Percentiles rank a stretch among this genome's conserved stretches.
phyloP scores from a whole-genome alignment of 768 basidiomycete genomes.

The Galerina sulciceps region DNA sequence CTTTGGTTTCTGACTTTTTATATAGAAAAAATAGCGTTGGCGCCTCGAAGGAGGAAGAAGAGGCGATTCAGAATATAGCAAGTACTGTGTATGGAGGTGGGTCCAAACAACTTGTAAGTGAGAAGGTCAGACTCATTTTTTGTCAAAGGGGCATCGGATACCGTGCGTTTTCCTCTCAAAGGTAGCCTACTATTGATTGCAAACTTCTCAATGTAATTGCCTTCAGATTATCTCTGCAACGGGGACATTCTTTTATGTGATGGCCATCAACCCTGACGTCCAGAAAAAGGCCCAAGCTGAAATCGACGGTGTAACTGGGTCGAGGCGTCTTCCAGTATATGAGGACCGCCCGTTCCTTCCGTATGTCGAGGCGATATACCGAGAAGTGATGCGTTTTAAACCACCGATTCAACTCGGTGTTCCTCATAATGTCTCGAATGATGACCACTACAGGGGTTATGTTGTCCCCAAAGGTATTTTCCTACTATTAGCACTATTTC shows the following conservation, averaged over 20 bases:
- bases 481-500: not conserved
- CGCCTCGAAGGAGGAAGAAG: conserved; percentile 8
- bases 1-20: conserved; percentile 6
- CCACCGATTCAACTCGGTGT: conserved; percentile 27
- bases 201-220: not conserved
- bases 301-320: conserved; percentile 34
- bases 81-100: conserved; percentile 16
- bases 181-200: conserved; percentile 2
- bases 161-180: not conserved
- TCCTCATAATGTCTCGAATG: conserved; percentile 25
- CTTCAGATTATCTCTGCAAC: conserved; percentile 11
- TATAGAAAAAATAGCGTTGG: not conserved
- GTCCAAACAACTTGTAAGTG: not conserved
- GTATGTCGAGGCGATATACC: conserved; percentile 36
- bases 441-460: conserved; percentile 33
- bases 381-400: conserved; percentile 37
- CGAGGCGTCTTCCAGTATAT: conserved; percentile 27
- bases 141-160: conserved; percentile 13
- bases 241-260: conserved; percentile 29
- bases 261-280: conserved; percentile 32
- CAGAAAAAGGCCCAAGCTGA: conserved; percentile 38
- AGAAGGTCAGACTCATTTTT: not conserved
- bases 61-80: conserved; percentile 3
- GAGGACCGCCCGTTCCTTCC: conserved; percentile 32
- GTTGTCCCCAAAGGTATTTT: conserved; percentile 30